Evolutionary conservation across 2,329 filamentous ascomycete species (phyloP), one percentile per base, ranked within the genome.

Genomic region (Fusarium sterilihyphosum): DNA sequence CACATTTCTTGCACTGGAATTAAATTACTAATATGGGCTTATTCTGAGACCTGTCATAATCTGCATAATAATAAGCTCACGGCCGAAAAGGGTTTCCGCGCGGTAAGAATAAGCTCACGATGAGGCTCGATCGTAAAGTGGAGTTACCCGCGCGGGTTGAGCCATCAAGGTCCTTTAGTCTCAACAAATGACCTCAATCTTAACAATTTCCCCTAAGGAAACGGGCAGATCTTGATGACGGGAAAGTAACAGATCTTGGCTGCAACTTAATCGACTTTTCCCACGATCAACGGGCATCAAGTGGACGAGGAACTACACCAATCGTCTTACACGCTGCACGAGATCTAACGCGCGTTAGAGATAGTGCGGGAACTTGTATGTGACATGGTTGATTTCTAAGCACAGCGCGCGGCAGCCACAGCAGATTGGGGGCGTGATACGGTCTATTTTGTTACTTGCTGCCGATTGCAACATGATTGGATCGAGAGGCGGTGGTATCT

Each of bases 291-390:
- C 14, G 33, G 56, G 18, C 24, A 52, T 8, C 2, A 17, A 59
- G 18, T 63, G 38, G 20, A 20, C 18, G 38, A 35, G 18, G 10
- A 41, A 41, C 41, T 33, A 16, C 58, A 44, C 40, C 63, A 67
- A 52, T 67, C n/a, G 26, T 46, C 38, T 67, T 67, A 40, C 43
- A 67, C 29, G n/a, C 4, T 13, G 29, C 29, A 24, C 14, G 20
- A 38, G 61, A 58, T 58, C 64, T 66, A 59, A 63, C 61, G 31
- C 61, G 43, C 43, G 65, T 64, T 47, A 47, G 31, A 41, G 17
- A 26, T 41, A 18, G 41, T 24, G 35, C 35, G 35, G 35, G 52
- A 54, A 41, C 24, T 18, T 59, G 40, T n/a, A 26, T 29, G 43
- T 37, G 56, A 13, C 31, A 26, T 12, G 14, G 17, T 35, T 57